Evolutionary conservation across 2,329 filamentous ascomycete species (phyloP).

Genomic region (Aspergillus clavatus): DNA sequence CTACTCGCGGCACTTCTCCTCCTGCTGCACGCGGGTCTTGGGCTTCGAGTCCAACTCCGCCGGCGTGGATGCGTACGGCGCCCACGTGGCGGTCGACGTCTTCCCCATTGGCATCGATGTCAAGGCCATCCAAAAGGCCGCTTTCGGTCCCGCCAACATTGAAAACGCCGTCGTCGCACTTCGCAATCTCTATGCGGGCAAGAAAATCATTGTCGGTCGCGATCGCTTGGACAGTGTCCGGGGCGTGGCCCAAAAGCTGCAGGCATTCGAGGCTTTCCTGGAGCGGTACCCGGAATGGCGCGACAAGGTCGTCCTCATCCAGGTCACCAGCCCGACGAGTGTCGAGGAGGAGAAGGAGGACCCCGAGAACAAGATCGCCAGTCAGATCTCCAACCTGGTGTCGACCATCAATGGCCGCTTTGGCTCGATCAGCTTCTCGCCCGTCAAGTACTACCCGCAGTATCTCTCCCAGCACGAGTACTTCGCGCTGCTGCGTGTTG

Average conservation of each 20-base stretch:
- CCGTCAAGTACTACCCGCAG: slow-evolving; percentile 91
- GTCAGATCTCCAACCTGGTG: slow-evolving; percentile 84
- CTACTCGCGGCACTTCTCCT: slow-evolving; percentile 90
- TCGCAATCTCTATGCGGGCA: slow-evolving; percentile 73
- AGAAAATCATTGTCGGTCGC: slow-evolving; percentile 91
- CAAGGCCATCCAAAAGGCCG: slow-evolving; percentile 67
- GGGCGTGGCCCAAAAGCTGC: slow-evolving; percentile 91
- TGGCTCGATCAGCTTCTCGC: slow-evolving; percentile 81
- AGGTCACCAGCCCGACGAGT: slow-evolving; percentile 84
- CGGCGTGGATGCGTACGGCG: slow-evolving; percentile 83
- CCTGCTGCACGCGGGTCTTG: slow-evolving; percentile 84
- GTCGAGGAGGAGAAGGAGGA: slow-evolving; percentile 75
- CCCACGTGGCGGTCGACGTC: slow-evolving; percentile 83
- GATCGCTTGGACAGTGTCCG: slow-evolving; percentile 90
- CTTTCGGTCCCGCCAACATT: slow-evolving; percentile 66
- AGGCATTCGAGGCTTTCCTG: slow-evolving; percentile 89
- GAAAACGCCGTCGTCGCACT: slow-evolving; percentile 68
- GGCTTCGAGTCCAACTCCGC: slow-evolving; percentile 83
- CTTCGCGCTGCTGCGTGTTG: slow-evolving; percentile 84
- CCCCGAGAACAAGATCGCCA: slow-evolving; percentile 73
- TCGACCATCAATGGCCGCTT: slow-evolving; percentile 87
- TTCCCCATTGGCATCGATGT: slow-evolving; percentile 94
- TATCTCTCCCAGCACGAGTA: slow-evolving; percentile 89
- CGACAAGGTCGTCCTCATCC: slow-evolving; percentile 86
- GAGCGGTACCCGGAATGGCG: slow-evolving; percentile 88